phyloP scores from a whole-genome alignment of 345 rosid genomes.

The Rubroshorea leprosula region DNA sequence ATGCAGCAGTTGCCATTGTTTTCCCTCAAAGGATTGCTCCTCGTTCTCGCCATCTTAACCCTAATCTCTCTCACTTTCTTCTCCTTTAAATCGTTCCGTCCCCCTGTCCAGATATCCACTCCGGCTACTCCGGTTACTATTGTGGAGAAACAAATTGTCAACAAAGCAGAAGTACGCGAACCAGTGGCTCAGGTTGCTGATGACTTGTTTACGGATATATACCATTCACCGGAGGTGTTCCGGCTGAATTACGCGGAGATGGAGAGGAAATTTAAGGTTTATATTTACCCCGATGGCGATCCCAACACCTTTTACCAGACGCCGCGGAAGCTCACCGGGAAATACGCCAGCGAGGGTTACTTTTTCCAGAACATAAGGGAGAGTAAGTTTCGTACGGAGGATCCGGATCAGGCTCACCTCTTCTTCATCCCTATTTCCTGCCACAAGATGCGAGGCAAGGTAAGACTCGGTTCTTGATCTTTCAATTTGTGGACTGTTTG shows the following conservation, averaged over 20 bases:
- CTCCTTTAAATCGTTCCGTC: constrained; percentile 55
- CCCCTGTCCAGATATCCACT: constrained; percentile 23
- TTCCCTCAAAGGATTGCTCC: constrained; percentile 61
- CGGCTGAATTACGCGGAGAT: constrained; percentile 63
- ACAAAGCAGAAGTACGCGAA: background rate
- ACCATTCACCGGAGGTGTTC: constrained; percentile 62
- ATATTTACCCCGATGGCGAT: constrained; percentile 91
- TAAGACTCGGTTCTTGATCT: constrained; percentile 11
- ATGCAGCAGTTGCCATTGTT: constrained; percentile 33
- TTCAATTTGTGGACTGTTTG: background rate
- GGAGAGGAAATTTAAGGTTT: constrained; percentile 82
- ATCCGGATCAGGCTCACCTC: constrained; percentile 84
- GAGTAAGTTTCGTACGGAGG: constrained; percentile 57
- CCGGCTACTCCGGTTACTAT: constrained; percentile 23
- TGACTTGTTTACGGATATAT: constrained; percentile 41
- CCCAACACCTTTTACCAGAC: constrained; percentile 83
- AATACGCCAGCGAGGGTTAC: constrained; percentile 97
- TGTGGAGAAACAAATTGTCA: background rate
- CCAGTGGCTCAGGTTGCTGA: constrained; percentile 7
- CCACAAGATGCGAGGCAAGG: constrained; percentile 99
- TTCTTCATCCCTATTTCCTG: constrained; percentile 93
- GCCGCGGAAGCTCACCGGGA: constrained; percentile 89
- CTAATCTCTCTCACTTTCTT: constrained; percentile 55
- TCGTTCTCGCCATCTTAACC: constrained; percentile 62
- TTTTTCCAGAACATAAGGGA: constrained; percentile 91